These are phyloP conservation scores for Trametes cinnabarina DNA, from an alignment of 768 basidiomycete species.

Conservation along the genomic window DNA sequence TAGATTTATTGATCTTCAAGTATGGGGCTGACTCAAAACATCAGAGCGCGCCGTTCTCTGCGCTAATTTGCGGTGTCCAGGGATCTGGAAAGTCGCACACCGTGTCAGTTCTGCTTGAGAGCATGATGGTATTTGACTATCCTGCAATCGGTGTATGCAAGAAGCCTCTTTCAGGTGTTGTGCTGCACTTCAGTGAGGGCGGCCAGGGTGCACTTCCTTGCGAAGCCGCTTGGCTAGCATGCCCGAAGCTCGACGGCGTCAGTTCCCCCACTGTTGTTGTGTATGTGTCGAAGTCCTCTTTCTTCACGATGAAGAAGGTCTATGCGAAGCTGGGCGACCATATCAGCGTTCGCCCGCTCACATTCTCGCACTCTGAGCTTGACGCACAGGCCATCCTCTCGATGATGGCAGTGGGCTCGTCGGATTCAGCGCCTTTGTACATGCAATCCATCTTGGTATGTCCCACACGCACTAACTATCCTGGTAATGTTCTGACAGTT, in stretches of 20 bases:
- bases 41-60: constrained; percentile 73
- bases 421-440: constrained; percentile 63
- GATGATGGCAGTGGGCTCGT: constrained; percentile 69
- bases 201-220: constrained; percentile 55
- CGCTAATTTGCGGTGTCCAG: constrained; percentile 75
- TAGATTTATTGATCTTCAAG: no score
- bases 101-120: constrained; percentile 64
- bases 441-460: constrained; percentile 63
- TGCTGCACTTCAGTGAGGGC: constrained; percentile 70
- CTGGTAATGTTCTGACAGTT: constrained; percentile 29
- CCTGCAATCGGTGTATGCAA: constrained; percentile 48
- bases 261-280: constrained; percentile 40
- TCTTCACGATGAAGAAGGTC: constrained; percentile 57
- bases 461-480: not conserved
- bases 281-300: constrained; percentile 58
- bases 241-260: constrained; percentile 29
- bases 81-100: constrained; percentile 78
- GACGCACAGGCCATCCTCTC: constrained; percentile 69
- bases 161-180: constrained; percentile 58
- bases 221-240: constrained; percentile 63
- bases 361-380: constrained; percentile 57
- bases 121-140: constrained; percentile 59
- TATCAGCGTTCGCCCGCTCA: constrained; percentile 53
- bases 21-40: not conserved
- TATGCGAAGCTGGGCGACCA: constrained; percentile 43